phyloP scores from a whole-genome alignment of 179 eudicot species.

The Beta corolliflora region DNA sequence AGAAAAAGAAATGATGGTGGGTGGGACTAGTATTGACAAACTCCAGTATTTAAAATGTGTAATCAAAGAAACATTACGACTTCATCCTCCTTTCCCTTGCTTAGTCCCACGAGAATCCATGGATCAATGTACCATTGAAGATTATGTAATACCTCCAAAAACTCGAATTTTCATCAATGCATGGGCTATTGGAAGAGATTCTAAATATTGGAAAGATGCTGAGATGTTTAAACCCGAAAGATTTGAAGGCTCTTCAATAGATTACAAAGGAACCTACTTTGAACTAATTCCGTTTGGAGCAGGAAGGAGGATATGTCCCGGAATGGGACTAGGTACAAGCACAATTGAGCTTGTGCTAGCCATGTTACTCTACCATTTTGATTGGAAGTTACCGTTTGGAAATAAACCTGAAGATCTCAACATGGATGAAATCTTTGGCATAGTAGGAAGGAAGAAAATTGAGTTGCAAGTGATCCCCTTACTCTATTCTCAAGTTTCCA shows the following conservation, averaged over 20 bases:
- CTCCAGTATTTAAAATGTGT: neutral
- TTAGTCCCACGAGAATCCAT: neutral
- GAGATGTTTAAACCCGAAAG: neutral
- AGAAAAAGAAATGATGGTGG: neutral
- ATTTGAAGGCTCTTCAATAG: neutral
- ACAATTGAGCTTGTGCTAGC: slow-evolving; percentile 5
- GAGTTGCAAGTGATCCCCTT: neutral
- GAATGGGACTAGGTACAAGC: neutral
- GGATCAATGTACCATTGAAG: neutral
- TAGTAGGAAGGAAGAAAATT: neutral
- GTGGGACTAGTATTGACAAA: neutral
- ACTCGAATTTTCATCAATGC: slow-evolving; percentile 2
- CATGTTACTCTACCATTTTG: slow-evolving; percentile 12
- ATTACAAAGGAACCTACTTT: neutral
- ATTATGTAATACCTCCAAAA: neutral
- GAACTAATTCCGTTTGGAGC: slow-evolving; percentile 3
- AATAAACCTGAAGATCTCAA: slow-evolving; percentile 1
- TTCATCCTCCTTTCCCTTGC: neutral
- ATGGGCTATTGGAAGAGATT: neutral
- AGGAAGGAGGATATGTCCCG: neutral
- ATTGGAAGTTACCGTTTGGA: neutral
- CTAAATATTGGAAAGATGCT: neutral
- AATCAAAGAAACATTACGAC: slow-evolving; percentile 5
- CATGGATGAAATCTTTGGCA: slow-evolving; percentile 1
- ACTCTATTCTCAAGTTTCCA: neutral